phyloP scores from a whole-genome alignment of 352 stramenopile species.

The Elongisporangium anandrum region DNA sequence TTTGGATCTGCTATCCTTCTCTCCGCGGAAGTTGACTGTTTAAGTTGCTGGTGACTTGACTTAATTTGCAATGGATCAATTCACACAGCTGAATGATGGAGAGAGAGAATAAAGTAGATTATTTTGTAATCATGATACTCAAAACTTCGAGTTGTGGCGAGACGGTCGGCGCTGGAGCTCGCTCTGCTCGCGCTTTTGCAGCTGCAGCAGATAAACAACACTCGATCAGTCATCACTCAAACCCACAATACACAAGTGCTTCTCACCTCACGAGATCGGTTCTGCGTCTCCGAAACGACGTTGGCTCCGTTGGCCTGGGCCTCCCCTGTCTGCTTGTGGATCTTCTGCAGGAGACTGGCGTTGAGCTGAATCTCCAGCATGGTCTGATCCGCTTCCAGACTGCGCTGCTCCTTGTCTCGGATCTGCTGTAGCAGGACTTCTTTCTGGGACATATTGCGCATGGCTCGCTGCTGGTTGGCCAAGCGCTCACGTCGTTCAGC shows the following conservation, averaged over 20 bases:
- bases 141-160: not conserved
- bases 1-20: too few relatives aligned
- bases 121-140: too few relatives aligned
- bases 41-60: too few relatives aligned
- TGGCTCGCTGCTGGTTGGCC: constrained; percentile 39
- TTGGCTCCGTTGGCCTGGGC: constrained; percentile 36
- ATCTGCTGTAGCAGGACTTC: constrained; percentile 70
- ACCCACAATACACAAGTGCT: not conserved
- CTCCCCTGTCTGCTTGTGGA: constrained; percentile 43
- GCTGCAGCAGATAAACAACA: not conserved
- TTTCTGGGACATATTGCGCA: constrained; percentile 56
- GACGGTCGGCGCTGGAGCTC: not conserved
- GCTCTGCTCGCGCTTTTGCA: not conserved
- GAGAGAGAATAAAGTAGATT: too few relatives aligned
- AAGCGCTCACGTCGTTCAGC: constrained; percentile 51
- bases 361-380: constrained; percentile 74
- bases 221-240: not conserved
- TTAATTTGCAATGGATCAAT: too few relatives aligned
- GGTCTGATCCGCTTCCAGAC: constrained; percentile 63
- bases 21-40: too few relatives aligned
- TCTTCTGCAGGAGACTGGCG: constrained; percentile 59
- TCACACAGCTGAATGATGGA: too few relatives aligned
- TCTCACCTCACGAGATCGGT: constrained; percentile 65
- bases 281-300: constrained; percentile 66
- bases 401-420: constrained; percentile 51